Evolutionary conservation across 345 rosid species (phyloP), one percentile per base, ranked within the genome.

Genomic region (Arabis alpina): DNA sequence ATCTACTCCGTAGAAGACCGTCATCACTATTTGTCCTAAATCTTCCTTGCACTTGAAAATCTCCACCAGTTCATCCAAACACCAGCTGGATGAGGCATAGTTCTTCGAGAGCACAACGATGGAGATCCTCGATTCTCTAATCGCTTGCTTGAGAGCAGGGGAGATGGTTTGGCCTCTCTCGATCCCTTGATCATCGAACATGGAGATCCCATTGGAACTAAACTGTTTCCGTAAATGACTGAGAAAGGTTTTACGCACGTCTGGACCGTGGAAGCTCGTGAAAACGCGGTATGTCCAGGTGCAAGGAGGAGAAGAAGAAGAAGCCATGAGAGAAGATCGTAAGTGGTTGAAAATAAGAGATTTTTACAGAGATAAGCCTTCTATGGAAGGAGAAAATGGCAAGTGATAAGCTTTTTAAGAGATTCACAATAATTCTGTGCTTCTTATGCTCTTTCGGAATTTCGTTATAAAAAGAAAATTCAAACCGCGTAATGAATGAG

Each of bases 31-130:
- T 2, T 77, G 49, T 6, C 23, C 32, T 1, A 49, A 39, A 11
- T 16, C 36, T 49, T 59, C 10, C 48, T 16, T 70, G 68, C 72
- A 50, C 4, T 63, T 15, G 4, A 66, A 10, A 8, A 69, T 75
- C 40, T 32, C 47, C 10, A 54, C 8, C n/a, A 75, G 42, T 14
- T 75, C 79, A 5, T 62, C 70, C 60, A 75, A 23, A 27, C 75
- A 75, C 74, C 79, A 75, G 1, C 61, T 27, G 2, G 74, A 75
- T 0, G 79, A 68, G 11, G 53, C 79, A 6, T 53, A 75, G 3
- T 54, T 14, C 3, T 39, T 13, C 1, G 79, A 45, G n/a, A 75
- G 59, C 16, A 75, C 54, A 25, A 75, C 56, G 4, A 75, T 39
- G 0, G 71, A 61, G 63, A 75, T 30, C 43, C 19, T 69, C 1